Evolutionary conservation across 1,139 yeast species (phyloP), one percentile per base, ranked within the genome.

Genomic region (Geotrichum reessii): DNA sequence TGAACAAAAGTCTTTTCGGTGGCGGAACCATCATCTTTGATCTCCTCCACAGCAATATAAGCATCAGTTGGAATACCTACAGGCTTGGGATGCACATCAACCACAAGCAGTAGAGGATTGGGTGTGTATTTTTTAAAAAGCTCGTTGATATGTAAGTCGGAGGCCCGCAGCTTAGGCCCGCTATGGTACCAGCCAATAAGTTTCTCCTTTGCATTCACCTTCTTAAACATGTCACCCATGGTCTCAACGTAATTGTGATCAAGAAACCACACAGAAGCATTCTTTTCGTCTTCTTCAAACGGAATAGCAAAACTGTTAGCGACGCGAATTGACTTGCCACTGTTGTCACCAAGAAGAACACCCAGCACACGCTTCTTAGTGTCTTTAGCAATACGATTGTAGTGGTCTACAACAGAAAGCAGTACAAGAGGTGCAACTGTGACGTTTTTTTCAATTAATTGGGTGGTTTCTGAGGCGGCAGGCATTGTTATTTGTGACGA

Each of bases 171-270:
- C 73, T 92, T 91, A 14, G 98, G 98, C 0, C 99, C 99, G 19
- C 96, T 86, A 72, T 95, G 99, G 71, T 95, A 95, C 99, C 99
- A 95, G 11, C 99, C 99, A 72, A 95, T 85, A 61, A 95, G 79
- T 72, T 85, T 88, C 72, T 95, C 99, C 75, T 89, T 90, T 28
- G 99, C 99, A 76, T 92, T 93, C 71, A 93, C 93, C 74, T 95
- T 93, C 72, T 88, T 90, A 75, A 90, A 93, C 99, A 95, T 95
- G 66, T 91, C 97, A 63, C 93, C 87, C 99, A 95, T 95, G 58
- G 89, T 82, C 69, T 93, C 99, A 63, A 95, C 90, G 71, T 86
- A 95, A 71, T 95, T 93, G 75, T 95, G 99, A 71, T 95, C 99
- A 69, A 95, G 78, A 69, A 93, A 95, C 98, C 99, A 95, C 53